Evolutionary conservation across 2,329 filamentous ascomycete species (phyloP).

Genomic region (Leptographium lundbergii): DNA sequence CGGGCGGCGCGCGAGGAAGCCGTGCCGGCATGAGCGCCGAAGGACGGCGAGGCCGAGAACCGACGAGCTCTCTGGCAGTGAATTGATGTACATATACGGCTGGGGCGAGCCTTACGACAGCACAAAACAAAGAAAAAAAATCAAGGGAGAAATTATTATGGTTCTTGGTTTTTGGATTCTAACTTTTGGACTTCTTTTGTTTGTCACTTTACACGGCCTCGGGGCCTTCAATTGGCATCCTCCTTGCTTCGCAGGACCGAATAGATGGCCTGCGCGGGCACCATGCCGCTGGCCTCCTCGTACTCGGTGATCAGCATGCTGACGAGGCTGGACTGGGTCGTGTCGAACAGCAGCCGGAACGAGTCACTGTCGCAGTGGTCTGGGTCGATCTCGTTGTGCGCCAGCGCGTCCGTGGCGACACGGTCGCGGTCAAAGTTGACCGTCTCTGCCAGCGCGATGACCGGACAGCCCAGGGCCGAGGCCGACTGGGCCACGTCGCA

Average conservation of each 20-base stretch:
- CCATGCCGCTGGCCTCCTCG: slow-evolving; percentile 77
- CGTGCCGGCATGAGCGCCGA: slow-evolving; percentile 2
- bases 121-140: neutral
- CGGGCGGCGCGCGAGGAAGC: slow-evolving; percentile 48
- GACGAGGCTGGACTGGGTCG: slow-evolving; percentile 77
- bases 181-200: neutral
- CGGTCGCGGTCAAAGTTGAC: slow-evolving; percentile 84
- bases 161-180: neutral
- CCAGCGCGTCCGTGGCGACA: slow-evolving; percentile 82
- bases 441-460: slow-evolving; percentile 84
- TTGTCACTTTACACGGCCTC: neutral
- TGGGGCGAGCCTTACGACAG: neutral
- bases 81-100: neutral
- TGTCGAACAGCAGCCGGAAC: slow-evolving; percentile 72
- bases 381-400: slow-evolving; percentile 81
- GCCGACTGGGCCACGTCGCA: slow-evolving; percentile 78
- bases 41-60: neutral
- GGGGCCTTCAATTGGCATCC: slow-evolving; percentile 32
- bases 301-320: slow-evolving; percentile 87
- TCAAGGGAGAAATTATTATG: neutral
- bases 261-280: slow-evolving; percentile 77
- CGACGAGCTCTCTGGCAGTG: neutral
- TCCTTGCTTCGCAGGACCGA: slow-evolving; percentile 44
- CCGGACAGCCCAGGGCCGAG: slow-evolving; percentile 59
- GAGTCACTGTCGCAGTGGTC: slow-evolving; percentile 47